Evolutionary conservation across 2,329 filamentous ascomycete species (phyloP), one percentile per base, ranked within the genome.

Genomic region (Tolypocladium ophioglossoides): DNA sequence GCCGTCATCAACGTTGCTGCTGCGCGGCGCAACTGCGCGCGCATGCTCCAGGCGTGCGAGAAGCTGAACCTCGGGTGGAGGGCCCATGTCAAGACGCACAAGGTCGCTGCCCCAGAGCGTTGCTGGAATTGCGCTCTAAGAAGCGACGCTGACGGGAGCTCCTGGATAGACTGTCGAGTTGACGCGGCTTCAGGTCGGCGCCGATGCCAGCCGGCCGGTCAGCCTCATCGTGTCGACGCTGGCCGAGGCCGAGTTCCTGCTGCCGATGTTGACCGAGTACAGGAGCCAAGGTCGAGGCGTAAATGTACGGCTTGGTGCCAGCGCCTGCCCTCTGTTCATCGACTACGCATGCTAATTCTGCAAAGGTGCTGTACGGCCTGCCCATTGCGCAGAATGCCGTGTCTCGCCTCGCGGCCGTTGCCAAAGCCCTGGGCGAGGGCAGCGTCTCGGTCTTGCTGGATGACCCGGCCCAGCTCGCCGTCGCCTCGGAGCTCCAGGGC

Each of bases 21-120:
- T 44, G 71, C 89, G 27, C 74, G 79, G 53, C 72, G 76, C 50
- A 90, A 92, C 63, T 92, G 88, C 68, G 69, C 74, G 56, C 74
- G 80, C 38, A 91, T 94, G 86, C 78, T 90, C 8, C 73, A 82
- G 14, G 80, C 86, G 0, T 78, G 79, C 16, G 66, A 77, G 41
- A 70, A 71, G 51, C 70, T 91, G 16, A 74, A 77, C 0, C 74
- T 91, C 27, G 78, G 77, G 8, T 92, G 89, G 73, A 76, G 89
- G 55, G 84, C 86, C 1, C 89, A 94, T 66, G 82, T 92, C 56
- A 94, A 94, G 71, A 91, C 87, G 24, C 89, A 94, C 68, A 94
- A 94, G 74, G 86, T 85, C 14, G 34, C 20, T 2, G 12, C 11
- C 5, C 32, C 2, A 34, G 30, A 30, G 30, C 30, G 30, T 8